phyloP scores from a whole-genome alignment of 192 early-diverging fungal genomes.

The Lunasporangiospora selenospora region DNA sequence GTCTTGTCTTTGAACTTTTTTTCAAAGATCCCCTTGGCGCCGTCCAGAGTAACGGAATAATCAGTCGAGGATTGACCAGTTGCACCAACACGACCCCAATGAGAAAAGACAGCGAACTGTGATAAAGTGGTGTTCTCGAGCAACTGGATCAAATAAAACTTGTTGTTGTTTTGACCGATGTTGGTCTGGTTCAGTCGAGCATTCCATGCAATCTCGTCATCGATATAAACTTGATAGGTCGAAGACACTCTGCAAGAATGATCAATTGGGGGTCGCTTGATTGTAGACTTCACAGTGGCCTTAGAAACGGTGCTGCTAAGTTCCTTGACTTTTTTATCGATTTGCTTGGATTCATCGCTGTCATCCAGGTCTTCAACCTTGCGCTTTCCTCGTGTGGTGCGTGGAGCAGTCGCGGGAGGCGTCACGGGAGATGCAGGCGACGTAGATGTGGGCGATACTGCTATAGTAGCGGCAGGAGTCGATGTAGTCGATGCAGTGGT shows the following conservation, averaged over 20 bases:
- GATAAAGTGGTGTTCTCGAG: conserved; percentile 43
- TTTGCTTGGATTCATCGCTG: background rate
- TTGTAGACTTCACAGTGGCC: conserved; percentile 12
- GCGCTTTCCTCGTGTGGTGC: no score
- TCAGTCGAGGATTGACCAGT: conserved; percentile 56
- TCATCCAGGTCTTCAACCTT: conserved; percentile 20
- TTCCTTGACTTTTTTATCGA: conserved; percentile 42
- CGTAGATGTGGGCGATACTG: background rate
- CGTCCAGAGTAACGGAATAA: conserved; percentile 18
- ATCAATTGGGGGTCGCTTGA: conserved; percentile 41
- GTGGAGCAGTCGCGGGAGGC: background rate
- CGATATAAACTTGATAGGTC: conserved; percentile 33
- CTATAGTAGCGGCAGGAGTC: conserved; percentile 1
- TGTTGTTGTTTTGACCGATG: conserved; percentile 73
- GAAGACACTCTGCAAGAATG: conserved; percentile 1
- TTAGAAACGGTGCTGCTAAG: conserved; percentile 19
- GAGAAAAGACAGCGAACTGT: conserved; percentile 63
- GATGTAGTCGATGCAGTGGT: background rate
- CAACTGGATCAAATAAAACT: conserved; percentile 76
- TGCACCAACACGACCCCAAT: conserved; percentile 79
- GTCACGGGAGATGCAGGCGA: background rate
- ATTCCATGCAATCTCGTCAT: conserved; percentile 54
- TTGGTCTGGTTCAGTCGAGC: conserved; percentile 75
- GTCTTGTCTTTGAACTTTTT: conserved; percentile 75
- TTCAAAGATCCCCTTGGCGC: conserved; percentile 60